A percentile compares a stretch with the other conserved stretches of the same genome.
Conservation (phyloP, 2,329 filamentous ascomycete genomes). For the Pseudogymnoascus sp. region DNA sequence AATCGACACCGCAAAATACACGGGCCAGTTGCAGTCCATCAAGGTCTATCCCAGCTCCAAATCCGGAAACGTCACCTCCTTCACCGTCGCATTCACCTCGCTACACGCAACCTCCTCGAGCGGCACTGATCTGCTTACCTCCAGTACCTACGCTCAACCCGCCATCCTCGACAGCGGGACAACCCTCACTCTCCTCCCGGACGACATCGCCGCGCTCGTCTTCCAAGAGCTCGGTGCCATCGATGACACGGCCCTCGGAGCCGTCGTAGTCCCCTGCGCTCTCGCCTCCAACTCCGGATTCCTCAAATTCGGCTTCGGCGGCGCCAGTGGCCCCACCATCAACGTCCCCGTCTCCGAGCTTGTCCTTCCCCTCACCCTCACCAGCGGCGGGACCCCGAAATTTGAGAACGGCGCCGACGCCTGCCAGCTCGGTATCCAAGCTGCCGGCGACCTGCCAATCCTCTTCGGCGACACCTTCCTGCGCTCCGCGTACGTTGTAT, state of each 20-base stretch:
- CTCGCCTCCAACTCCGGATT: conserved; percentile 34
- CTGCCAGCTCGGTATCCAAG: conserved; percentile 28
- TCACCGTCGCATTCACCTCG: conserved; percentile 30
- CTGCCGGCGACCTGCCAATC: conserved; percentile 24
- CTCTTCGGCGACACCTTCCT: conserved; percentile 48
- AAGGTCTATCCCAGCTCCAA: conserved; percentile 23
- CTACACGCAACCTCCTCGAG: conserved; percentile 26
- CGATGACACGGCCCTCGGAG: conserved; percentile 36
- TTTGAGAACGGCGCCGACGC: conserved; percentile 29
- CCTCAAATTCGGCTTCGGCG: conserved; percentile 44
- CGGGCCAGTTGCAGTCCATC: conserved; percentile 31
- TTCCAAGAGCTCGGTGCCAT: conserved; percentile 40
- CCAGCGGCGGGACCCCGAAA: conserved; percentile 22
- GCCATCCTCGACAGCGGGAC: conserved; percentile 61
- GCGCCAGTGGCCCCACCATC: conserved; percentile 37
- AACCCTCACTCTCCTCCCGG: conserved; percentile 60
- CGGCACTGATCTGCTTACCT: conserved; percentile 19
- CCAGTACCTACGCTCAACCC: conserved; percentile 34
- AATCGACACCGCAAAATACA: conserved; percentile 41
- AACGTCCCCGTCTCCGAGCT: conserved; percentile 42
- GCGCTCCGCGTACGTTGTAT: conserved; percentile 48
- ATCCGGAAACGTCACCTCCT: conserved; percentile 20
- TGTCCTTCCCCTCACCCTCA: conserved; percentile 29
- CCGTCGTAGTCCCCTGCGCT: conserved; percentile 44
- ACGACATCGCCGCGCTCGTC: conserved; percentile 43